phyloP scores from a whole-genome alignment of 1,284 basidiomycete species.

The Marasmius tenuissimus region DNA sequence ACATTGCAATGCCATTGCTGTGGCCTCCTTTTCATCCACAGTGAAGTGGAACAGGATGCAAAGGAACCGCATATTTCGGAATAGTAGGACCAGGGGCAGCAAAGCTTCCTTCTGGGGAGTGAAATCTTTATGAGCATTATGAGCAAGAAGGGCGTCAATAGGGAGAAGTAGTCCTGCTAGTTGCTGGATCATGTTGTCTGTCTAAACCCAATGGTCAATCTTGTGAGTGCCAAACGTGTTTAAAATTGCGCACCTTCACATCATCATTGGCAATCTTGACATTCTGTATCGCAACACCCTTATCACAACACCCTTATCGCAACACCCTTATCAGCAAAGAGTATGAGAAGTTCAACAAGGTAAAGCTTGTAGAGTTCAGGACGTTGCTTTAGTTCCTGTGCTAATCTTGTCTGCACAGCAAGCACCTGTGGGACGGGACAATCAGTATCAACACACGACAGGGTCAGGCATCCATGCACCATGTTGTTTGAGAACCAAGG shows the following conservation, averaged over 20 bases:
- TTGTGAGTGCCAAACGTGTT: constrained; percentile 1
- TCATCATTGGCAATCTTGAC: constrained; percentile 62
- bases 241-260: constrained; percentile 50
- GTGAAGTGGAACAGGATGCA: constrained; percentile 84
- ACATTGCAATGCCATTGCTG: constrained; percentile 74
- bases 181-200: constrained; percentile 82
- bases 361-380: constrained; percentile 80
- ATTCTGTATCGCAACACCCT: constrained; percentile 90
- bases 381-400: constrained; percentile 71
- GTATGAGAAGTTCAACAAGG: constrained; percentile 80
- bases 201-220: constrained; percentile 37
- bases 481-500: constrained; percentile 85
- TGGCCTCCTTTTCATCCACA: constrained; percentile 45
- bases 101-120: constrained; percentile 61
- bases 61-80: constrained; percentile 95
- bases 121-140: constrained; percentile 77
- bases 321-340: constrained; percentile 92
- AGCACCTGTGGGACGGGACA: constrained; percentile 52
- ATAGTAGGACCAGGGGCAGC: constrained; percentile 73
- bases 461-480: constrained; percentile 36
- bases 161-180: constrained; percentile 85
- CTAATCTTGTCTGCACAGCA: constrained; percentile 86
- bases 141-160: constrained; percentile 85
- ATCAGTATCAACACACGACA: constrained; percentile 13
- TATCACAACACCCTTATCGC: no score